Conservation (phyloP, 2,329 filamentous ascomycete genomes). For the Xylariaceae sp. region DNA sequence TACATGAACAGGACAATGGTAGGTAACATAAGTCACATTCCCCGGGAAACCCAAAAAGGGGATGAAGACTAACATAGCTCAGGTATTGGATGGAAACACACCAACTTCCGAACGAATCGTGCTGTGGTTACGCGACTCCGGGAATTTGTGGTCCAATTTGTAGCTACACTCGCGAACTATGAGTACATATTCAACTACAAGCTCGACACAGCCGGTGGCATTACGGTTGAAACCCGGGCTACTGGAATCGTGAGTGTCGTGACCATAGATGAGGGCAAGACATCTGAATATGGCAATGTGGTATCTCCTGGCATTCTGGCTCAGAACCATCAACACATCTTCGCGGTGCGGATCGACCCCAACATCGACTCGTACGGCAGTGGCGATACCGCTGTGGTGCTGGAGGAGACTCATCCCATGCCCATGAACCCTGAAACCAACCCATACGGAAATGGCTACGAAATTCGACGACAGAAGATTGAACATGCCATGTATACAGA, state of each 20-base stretch:
- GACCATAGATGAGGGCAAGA: slow-evolving; percentile 60
- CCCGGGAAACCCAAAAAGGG: not conserved
- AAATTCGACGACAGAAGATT: slow-evolving; percentile 56
- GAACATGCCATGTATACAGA: slow-evolving; percentile 56
- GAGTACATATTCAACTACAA: slow-evolving; percentile 72
- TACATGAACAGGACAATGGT: slow-evolving; percentile 72
- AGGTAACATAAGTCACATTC: not conserved
- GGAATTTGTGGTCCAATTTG: slow-evolving; percentile 70
- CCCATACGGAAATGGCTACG: slow-evolving; percentile 67
- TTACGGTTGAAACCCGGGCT: slow-evolving; percentile 67
- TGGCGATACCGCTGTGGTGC: slow-evolving; percentile 37
- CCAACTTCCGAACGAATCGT: slow-evolving; percentile 68
- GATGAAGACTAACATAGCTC: slow-evolving; percentile 5
- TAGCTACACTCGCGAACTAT: slow-evolving; percentile 74
- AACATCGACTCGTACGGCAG: slow-evolving; percentile 54
- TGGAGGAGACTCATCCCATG: slow-evolving; percentile 43
- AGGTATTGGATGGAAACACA: slow-evolving; percentile 73
- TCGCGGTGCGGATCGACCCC: slow-evolving; percentile 69
- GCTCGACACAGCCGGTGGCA: slow-evolving; percentile 68
- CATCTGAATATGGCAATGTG: slow-evolving; percentile 65
- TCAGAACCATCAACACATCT: slow-evolving; percentile 73
- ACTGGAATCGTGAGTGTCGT: slow-evolving; percentile 74
- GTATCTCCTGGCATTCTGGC: slow-evolving; percentile 68
- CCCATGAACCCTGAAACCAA: slow-evolving; percentile 59
- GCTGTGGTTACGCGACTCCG: slow-evolving; percentile 67